A percentile compares a stretch with the other conserved stretches of the same genome.
Evolutionary conservation across 768 basidiomycete species (phyloP).

Genomic region (Podaxis rugospora): DNA sequence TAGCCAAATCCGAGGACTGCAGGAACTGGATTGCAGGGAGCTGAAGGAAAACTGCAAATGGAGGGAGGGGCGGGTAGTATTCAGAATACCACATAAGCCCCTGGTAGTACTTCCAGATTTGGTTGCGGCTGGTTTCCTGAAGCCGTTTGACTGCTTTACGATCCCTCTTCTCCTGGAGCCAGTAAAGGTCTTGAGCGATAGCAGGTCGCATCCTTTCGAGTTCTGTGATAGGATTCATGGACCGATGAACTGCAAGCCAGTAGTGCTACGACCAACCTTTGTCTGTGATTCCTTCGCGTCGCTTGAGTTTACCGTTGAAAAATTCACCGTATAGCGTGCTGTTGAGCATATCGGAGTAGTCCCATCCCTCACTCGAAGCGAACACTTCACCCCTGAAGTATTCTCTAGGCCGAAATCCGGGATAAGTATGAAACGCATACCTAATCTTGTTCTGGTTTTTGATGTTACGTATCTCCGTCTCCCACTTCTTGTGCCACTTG

Average conservation of each 20-base stretch:
- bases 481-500: slow-evolving; percentile 17
- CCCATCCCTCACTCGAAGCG: slow-evolving; percentile 39
- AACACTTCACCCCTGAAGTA: slow-evolving; percentile 28
- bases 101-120: slow-evolving; percentile 40
- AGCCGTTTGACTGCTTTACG: slow-evolving; percentile 19
- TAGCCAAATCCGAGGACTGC: slow-evolving; percentile 21
- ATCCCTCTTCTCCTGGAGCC: slow-evolving; percentile 17
- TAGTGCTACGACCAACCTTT: slow-evolving; percentile 30
- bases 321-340: slow-evolving; percentile 35
- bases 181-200: slow-evolving; percentile 23
- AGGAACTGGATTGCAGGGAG: slow-evolving; percentile 41
- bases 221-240: slow-evolving; percentile 15
- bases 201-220: slow-evolving; percentile 16
- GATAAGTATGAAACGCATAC: slow-evolving; percentile 14
- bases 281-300: slow-evolving; percentile 32
- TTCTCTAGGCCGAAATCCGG: not conserved
- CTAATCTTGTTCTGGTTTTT: slow-evolving; percentile 13
- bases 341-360: slow-evolving; percentile 34
- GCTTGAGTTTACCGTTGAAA: slow-evolving; percentile 29
- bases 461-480: not conserved
- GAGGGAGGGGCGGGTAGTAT: slow-evolving; percentile 32
- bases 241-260: not conserved
- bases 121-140: slow-evolving; percentile 24
- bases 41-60: slow-evolving; percentile 41
- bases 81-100: slow-evolving; percentile 33